Evolutionary conservation across 208 protist species (phyloP), one percentile per base, ranked within the genome.

Genomic region (Naegleria fowleri): DNA sequence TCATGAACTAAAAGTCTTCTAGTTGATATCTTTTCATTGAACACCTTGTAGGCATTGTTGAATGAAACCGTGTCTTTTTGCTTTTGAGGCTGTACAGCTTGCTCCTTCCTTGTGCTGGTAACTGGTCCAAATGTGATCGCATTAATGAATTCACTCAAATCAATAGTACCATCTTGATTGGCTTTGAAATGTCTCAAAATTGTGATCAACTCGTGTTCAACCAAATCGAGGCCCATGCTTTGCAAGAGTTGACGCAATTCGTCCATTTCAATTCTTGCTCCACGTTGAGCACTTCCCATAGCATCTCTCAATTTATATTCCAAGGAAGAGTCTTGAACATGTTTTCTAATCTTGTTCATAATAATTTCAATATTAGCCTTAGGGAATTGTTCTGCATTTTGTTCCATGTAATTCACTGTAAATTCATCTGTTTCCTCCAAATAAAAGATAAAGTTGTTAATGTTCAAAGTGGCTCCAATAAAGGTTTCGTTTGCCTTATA

Each of bases 331-430:
- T 96, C 93, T 52, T 96, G 86, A 59, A 97, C 86, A 55, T 94
- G 90, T 41, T 96, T 91, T 59, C 93, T 95, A 38, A 93, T 94
- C 89, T 93, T 94, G 90, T 92, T 67, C 75, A 97, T 92, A 58
- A 97, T 93, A 11, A 95, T 93, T 52, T 94, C 91, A 91, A 98
- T 97, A 92, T 97, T 94, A 7, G 97, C 96, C 86, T 95, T 95
- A 48, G 93, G 92, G 89, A 97, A 97, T 43, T 93, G 83, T 92
- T 94, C 92, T 55, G 96, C 96, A 41, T 95, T 86, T 85, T 93
- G 84, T 93, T 98, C 97, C 97, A 98, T 98, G 93, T 97, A 98
- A 76, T 94, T 91, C 22, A 98, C 93, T 25, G 96, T 97, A 91
- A 94, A 96, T 67, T 97, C 96, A 90, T 98, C 95, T 1, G 96